A percentile compares a stretch with the other conserved stretches of the same genome.
phyloP scores from a whole-genome alignment of 495 filamentous ascomycete species.

The Tuber indicum region DNA sequence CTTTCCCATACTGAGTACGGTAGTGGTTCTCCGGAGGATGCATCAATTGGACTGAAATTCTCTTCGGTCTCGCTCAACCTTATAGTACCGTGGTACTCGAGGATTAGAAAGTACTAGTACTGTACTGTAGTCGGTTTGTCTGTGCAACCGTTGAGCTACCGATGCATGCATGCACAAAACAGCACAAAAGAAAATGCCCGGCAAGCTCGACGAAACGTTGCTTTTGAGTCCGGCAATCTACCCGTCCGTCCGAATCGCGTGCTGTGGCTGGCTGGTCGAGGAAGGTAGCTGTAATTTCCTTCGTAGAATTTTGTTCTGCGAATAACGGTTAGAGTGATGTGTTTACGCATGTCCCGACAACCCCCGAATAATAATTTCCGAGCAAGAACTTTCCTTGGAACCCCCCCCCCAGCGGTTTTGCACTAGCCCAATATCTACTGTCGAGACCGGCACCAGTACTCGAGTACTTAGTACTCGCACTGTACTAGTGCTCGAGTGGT shows the following conservation, averaged over 20 bases:
- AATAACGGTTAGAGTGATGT: neutral
- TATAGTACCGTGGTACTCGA: no score
- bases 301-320: neutral
- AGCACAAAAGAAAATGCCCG: neutral
- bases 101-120: no score
- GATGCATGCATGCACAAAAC: neutral
- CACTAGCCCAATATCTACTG: neutral
- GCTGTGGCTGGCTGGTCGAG: neutral
- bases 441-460: neutral
- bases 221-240: neutral
- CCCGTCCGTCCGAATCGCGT: neutral
- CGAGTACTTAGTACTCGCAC: no score
- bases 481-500: no score
- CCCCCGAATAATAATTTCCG: neutral
- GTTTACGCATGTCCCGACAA: neutral
- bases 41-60: constrained; percentile 4
- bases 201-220: neutral
- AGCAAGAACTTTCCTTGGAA: neutral
- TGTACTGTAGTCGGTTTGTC: no score
- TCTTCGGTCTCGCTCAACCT: constrained; percentile 1
- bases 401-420: neutral
- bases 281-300: neutral
- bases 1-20: constrained; percentile 18
- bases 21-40: constrained; percentile 11
- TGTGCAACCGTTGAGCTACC: neutral